Conservation (phyloP, 1,284 basidiomycete species). For the Vanrija humicola region DNA sequence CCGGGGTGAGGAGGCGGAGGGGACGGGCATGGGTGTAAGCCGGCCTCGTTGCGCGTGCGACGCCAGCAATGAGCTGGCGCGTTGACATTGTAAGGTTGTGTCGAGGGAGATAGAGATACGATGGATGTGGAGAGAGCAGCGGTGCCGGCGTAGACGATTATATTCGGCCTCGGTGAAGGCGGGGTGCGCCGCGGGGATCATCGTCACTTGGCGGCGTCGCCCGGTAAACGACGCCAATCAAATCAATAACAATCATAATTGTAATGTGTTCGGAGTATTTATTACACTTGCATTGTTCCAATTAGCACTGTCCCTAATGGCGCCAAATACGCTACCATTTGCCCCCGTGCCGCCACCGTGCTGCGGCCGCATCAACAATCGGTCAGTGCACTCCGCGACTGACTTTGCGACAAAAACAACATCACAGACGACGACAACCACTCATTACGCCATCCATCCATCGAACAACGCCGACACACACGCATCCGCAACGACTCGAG, state of each 20-base stretch:
- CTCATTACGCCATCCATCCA: background rate
- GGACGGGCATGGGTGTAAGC: background rate
- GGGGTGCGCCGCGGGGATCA: no score
- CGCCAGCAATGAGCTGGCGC: conserved; percentile 4
- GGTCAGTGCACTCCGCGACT: conserved; percentile 17
- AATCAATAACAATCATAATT: no score
- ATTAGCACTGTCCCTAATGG: no score
- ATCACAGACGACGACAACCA: background rate
- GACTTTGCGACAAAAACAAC: conserved; percentile 9
- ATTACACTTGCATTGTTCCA: no score
- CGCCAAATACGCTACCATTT: no score
- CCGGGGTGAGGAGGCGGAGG: background rate
- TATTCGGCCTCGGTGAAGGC: background rate
- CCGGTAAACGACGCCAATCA: no score
- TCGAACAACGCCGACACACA: background rate
- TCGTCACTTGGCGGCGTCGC: no score
- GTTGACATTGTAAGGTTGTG: conserved; percentile 1
- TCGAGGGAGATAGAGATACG: background rate
- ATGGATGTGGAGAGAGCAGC: background rate
- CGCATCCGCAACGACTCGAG: conserved; percentile 27
- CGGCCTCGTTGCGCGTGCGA: background rate
- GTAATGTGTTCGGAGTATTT: no score
- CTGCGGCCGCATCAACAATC: background rate
- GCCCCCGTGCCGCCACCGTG: no score
- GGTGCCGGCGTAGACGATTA: background rate